phyloP scores from a whole-genome alignment of 1,139 yeast genomes.

The Candida sp. region DNA sequence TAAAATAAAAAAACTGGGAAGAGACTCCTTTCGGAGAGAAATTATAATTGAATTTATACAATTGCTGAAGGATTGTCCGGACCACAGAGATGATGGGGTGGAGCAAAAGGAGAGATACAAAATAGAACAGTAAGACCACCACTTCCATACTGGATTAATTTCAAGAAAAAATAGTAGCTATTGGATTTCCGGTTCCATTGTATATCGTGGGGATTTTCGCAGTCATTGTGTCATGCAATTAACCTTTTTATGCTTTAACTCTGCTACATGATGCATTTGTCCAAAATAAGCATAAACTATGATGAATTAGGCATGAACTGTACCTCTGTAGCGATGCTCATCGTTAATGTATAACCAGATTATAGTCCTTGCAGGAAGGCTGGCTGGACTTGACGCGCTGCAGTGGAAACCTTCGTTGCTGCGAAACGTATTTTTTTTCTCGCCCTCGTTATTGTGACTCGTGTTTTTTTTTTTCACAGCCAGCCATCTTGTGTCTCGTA shows the following conservation, averaged over 20 bases:
- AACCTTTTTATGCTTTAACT: not conserved
- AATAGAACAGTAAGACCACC: no score
- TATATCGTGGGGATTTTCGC: not conserved
- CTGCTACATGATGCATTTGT: not conserved
- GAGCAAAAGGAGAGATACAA: not conserved
- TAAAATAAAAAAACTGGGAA: not conserved
- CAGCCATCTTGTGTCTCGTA: not conserved
- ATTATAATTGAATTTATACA: not conserved
- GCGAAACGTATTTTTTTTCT: not conserved
- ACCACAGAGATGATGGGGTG: no score
- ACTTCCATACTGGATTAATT: no score
- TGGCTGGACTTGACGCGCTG: not conserved
- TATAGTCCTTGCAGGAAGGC: slow-evolving; percentile 3
- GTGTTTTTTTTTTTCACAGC: not conserved
- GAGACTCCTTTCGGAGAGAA: not conserved
- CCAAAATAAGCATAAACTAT: not conserved
- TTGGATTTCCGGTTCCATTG: no score
- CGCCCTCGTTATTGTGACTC: not conserved
- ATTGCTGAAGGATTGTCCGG: not conserved
- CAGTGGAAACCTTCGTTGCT: not conserved
- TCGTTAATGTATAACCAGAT: slow-evolving; percentile 1
- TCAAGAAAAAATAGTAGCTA: no score
- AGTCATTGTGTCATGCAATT: not conserved
- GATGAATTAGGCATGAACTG: not conserved
- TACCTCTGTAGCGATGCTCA: not conserved